Percentiles rank a stretch among this genome's conserved stretches.
These are phyloP conservation scores for Bipolaris victoriae DNA, from an alignment of 2,329 filamentous ascomycete species.

Conservation along the genomic window DNA sequence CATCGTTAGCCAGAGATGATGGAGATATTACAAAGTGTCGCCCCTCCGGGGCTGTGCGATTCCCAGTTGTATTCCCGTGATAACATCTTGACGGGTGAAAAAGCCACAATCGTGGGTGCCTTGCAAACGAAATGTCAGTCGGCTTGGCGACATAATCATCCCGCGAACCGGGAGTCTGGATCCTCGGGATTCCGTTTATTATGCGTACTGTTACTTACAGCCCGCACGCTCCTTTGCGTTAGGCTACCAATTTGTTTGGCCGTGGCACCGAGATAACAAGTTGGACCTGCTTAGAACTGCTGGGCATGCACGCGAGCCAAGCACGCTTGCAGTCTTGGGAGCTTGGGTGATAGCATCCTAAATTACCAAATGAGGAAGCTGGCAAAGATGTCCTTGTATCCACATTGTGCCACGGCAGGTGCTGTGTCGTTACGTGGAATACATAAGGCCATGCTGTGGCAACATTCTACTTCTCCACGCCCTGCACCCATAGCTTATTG, in stretches of 20 bases:
- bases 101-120: constrained; percentile 1
- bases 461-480: constrained; percentile 8
- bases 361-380: constrained; percentile 23
- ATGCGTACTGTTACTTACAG: neutral
- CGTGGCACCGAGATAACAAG: constrained; percentile 24
- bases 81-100: neutral
- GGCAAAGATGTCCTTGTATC: constrained; percentile 7
- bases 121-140: constrained; percentile 1
- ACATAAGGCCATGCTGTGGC: constrained; percentile 12
- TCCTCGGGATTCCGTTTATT: neutral
- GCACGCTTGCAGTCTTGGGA: constrained; percentile 25
- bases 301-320: constrained; percentile 23
- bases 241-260: neutral
- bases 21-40: too few species aligned
- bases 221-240: constrained; percentile 3
- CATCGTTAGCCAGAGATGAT: neutral
- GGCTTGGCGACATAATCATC: constrained; percentile 14
- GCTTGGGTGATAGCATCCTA: constrained; percentile 11
- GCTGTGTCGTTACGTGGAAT: constrained; percentile 5
- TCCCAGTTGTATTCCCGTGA: neutral
- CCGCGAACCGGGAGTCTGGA: constrained; percentile 17
- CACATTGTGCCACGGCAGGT: constrained; percentile 3
- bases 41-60: neutral
- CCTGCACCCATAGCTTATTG: constrained; percentile 6
- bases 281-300: constrained; percentile 29